Percentiles rank a stretch among this genome's conserved stretches.
These are phyloP conservation scores for Botryotinia narcissicola DNA, from an alignment of 2,329 filamentous ascomycete genomes.

Conservation along the genomic window DNA sequence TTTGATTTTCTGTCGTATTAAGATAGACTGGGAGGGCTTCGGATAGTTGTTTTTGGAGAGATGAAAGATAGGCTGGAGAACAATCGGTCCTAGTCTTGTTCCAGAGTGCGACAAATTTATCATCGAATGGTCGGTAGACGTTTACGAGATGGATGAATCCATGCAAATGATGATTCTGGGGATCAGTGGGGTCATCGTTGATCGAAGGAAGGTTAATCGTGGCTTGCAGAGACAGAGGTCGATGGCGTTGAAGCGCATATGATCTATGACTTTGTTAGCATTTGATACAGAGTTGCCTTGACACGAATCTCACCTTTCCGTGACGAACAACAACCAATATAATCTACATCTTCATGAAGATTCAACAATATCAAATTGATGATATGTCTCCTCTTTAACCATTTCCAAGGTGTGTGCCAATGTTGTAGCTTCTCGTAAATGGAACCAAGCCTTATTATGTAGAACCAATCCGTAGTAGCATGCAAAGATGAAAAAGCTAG, in stretches of 20 bases:
- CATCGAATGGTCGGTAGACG: constrained; percentile 65
- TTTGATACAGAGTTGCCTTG: background rate
- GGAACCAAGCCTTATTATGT: constrained; percentile 76
- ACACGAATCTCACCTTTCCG: constrained; percentile 56
- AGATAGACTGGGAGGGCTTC: constrained; percentile 54
- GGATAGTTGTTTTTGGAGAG: constrained; percentile 61
- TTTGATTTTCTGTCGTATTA: constrained; percentile 50
- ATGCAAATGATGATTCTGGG: constrained; percentile 51
- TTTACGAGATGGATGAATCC: constrained; percentile 60
- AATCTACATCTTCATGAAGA: constrained; percentile 62
- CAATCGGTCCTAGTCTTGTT: constrained; percentile 61
- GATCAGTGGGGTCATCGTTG: constrained; percentile 58
- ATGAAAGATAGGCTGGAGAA: constrained; percentile 54
- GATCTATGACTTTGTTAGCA: constrained; percentile 45
- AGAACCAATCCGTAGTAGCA: constrained; percentile 69
- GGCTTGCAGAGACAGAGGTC: constrained; percentile 67
- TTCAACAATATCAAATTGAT: constrained; percentile 57
- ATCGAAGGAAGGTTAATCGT: constrained; percentile 64
- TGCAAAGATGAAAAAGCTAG: constrained; percentile 77
- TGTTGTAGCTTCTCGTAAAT: constrained; percentile 73
- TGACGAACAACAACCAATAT: constrained; percentile 71
- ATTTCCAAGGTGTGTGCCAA: constrained; percentile 60
- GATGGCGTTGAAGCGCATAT: constrained; percentile 68
- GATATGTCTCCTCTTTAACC: constrained; percentile 62
- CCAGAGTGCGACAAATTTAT: constrained; percentile 62